A percentile compares a stretch with the other conserved stretches of the same genome.
Conservation (phyloP, 768 basidiomycete genomes). For the Suillus luteus region DNA sequence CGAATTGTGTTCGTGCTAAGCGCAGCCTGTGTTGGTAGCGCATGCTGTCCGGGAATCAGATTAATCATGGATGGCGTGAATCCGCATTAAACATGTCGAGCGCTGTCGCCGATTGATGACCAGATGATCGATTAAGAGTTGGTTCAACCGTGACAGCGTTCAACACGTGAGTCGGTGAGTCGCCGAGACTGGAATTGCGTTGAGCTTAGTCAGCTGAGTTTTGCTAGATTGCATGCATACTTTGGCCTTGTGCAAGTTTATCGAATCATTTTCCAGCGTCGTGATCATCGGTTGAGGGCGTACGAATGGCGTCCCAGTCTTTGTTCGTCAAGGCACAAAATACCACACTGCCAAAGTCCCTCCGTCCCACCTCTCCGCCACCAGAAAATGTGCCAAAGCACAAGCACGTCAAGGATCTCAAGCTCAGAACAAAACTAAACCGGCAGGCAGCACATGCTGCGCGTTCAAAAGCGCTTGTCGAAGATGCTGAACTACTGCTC, state of each 20-base stretch:
- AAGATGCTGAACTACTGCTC: slow-evolving; percentile 75
- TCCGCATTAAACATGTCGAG: no score
- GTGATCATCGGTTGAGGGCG: background rate
- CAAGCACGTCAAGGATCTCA: slow-evolving; percentile 70
- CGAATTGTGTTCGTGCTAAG: no score
- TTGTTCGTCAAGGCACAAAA: slow-evolving; percentile 68
- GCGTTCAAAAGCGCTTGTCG: slow-evolving; percentile 57
- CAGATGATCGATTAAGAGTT: no score
- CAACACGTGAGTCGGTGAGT: no score
- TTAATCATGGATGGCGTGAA: no score
- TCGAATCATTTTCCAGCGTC: background rate
- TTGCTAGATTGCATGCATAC: background rate
- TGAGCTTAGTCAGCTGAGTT: background rate
- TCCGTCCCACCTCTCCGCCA: slow-evolving; percentile 51
- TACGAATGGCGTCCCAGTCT: slow-evolving; percentile 36
- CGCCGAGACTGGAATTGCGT: no score
- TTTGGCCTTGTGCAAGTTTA: background rate
- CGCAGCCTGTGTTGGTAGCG: no score
- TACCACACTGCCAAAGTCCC: slow-evolving; percentile 69
- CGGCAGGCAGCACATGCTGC: slow-evolving; percentile 64
- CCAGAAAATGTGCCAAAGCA: slow-evolving; percentile 51
- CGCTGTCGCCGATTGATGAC: no score
- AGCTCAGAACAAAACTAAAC: slow-evolving; percentile 69
- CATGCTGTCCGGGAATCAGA: no score
- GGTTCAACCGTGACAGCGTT: no score